Evolutionary conservation across 495 filamentous ascomycete genomes (phyloP).

Genomic region (Lasiosphaeria hispida): DNA sequence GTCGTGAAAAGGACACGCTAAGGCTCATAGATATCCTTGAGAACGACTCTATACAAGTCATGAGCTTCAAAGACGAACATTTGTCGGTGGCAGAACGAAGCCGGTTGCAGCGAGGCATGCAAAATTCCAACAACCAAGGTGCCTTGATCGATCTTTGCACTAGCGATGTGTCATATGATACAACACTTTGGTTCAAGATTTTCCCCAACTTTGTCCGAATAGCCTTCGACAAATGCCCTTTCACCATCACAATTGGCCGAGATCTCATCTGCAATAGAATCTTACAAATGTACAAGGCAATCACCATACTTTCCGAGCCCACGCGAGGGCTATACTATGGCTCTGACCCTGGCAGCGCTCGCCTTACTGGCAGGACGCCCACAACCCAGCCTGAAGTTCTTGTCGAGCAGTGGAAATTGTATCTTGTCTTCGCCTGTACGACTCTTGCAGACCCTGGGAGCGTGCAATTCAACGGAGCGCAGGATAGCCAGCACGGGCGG

Average conservation of each 20-base stretch:
- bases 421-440: constrained; percentile 94
- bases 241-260: constrained; percentile 82
- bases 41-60: constrained; percentile 79
- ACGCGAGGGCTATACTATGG: constrained; percentile 58
- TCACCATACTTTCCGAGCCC: constrained; percentile 73
- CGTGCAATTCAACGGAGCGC: constrained; percentile 54
- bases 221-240: constrained; percentile 85
- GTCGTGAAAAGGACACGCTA: constrained; percentile 54
- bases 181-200: constrained; percentile 93
- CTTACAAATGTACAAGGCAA: constrained; percentile 84
- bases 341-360: constrained; percentile 42
- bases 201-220: constrained; percentile 94
- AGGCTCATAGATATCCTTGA: constrained; percentile 90
- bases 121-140: constrained; percentile 77
- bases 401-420: constrained; percentile 98
- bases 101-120: constrained; percentile 84
- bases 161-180: constrained; percentile 92
- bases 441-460: constrained; percentile 84
- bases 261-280: constrained; percentile 90
- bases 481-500: constrained; percentile 73
- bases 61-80: constrained; percentile 90
- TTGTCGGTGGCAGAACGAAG: constrained; percentile 90
- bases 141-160: constrained; percentile 91
- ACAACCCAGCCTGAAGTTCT: constrained; percentile 82
- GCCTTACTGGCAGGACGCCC: constrained; percentile 53